Evolutionary conservation across 106 monocot species (phyloP).

Genomic region (Acanthochlamys bracteata): DNA sequence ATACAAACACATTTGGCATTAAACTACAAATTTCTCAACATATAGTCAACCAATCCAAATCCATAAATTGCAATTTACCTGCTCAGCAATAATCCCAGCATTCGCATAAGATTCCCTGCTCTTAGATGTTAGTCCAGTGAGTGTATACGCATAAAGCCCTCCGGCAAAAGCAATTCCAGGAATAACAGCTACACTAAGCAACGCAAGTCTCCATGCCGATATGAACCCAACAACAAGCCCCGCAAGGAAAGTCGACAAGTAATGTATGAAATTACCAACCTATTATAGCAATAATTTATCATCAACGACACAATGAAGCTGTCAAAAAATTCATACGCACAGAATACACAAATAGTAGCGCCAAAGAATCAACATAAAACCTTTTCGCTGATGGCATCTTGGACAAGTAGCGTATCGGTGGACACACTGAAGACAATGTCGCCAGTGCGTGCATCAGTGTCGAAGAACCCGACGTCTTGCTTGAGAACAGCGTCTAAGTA

Average conservation of each 20-base stretch:
- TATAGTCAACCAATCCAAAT: background rate
- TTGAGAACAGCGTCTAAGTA: slow-evolving; percentile 84
- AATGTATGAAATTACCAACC: slow-evolving; percentile 99
- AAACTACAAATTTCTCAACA: background rate
- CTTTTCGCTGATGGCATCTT: slow-evolving; percentile 99
- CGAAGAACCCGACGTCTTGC: slow-evolving; percentile 98
- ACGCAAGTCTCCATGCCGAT: slow-evolving; percentile 81
- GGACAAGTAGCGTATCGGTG: slow-evolving; percentile 92
- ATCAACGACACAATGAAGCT: no score
- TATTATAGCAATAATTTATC: slow-evolving; percentile 4
- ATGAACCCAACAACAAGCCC: slow-evolving; percentile 95
- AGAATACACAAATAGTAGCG: no score
- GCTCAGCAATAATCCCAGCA: slow-evolving; percentile 85
- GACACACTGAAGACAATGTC: slow-evolving; percentile 98
- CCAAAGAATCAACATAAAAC: slow-evolving; percentile 11
- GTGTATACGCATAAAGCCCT: slow-evolving; percentile 87
- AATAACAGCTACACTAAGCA: slow-evolving; percentile 95
- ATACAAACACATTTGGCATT: background rate
- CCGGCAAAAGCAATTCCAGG: slow-evolving; percentile 97
- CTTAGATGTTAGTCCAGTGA: slow-evolving; percentile 92
- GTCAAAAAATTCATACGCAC: no score
- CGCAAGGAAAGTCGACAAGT: slow-evolving; percentile 86
- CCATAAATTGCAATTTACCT: slow-evolving; percentile 26
- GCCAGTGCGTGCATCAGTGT: slow-evolving; percentile 92
- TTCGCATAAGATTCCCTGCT: slow-evolving; percentile 95